Evolutionary conservation across 768 basidiomycete species (phyloP), one percentile per base, ranked within the genome.

Genomic region (Trametes punicea): DNA sequence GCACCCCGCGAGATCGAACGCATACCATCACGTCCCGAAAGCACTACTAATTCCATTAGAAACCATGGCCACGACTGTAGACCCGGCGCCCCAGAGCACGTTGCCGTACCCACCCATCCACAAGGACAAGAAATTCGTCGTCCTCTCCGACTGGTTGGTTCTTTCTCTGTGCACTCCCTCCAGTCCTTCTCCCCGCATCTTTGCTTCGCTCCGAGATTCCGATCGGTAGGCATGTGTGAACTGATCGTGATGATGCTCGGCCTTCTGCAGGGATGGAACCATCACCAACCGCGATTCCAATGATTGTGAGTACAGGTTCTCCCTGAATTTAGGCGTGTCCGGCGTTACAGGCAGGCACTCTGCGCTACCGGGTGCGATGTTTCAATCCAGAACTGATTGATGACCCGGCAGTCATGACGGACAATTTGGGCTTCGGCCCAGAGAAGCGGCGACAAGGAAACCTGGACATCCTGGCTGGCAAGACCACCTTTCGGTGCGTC

Each of bases 221-320:
- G 34, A 36, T 36, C 15, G 34, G 7, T 36, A n/a, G 34, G 21
- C 49, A 8, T 4, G 29, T 45, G 11, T 11, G 29, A 33, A 39
- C 59, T 50, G 51, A 53, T 49, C 20, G 31, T 30, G 46, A 23
- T 36, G 34, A 18, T n/a, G 10, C n/a, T 53, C 26, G 18, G 11
- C 7, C 9, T 18, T 7, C 5, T 29, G 23, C 69, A 91, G 90
- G 90, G 90, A 93, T 74, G 90, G 90, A 64, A 98, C 94, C 13
- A 96, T 98, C 73, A 96, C 94, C 3, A 93, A 82, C 36, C 83
- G 81, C 65, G 94, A 98, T 69, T 93, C 90, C 6, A 98, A 98
- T 70, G 94, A 97, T 65, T 93, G 89, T 93, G 67, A 59, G 84
- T 64, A 11, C 27, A 29, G 27, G 30, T 46, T 63, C 39, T 29